phyloP scores from a whole-genome alignment of 768 basidiomycete genomes.

The Phanerodontia chrysosporium region DNA sequence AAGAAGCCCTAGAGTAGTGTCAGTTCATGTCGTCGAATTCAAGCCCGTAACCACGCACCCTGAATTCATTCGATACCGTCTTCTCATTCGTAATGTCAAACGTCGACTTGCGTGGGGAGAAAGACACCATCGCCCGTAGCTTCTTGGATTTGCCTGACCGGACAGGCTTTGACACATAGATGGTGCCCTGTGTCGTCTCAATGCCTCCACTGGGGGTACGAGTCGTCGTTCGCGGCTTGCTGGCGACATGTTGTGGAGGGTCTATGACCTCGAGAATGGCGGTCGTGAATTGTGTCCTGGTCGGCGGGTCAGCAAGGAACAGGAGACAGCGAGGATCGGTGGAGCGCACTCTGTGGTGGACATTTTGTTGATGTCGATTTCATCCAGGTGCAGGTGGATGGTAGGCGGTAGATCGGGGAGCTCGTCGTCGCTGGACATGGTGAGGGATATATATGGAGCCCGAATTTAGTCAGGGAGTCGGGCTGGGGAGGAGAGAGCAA shows the following conservation, averaged over 20 bases:
- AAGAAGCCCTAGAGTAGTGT: conserved; percentile 77
- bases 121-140: conserved; percentile 78
- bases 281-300: conserved; percentile 7
- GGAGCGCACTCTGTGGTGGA: conserved; percentile 6
- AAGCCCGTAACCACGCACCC: conserved; percentile 40
- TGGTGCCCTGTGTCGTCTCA: conserved; percentile 56
- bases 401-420: not conserved
- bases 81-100: conserved; percentile 80
- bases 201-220: conserved; percentile 28
- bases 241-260: not conserved
- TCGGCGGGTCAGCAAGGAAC: not conserved
- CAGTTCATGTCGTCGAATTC: not conserved
- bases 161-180: conserved; percentile 74
- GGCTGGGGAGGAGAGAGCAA: not conserved
- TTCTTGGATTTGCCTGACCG: conserved; percentile 72
- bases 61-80: conserved; percentile 79
- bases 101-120: conserved; percentile 78
- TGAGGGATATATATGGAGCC: not conserved
- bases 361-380: conserved; percentile 6
- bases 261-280: conserved; percentile 10
- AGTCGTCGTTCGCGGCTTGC: not conserved
- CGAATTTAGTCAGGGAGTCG: not conserved
- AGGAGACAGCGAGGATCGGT: not conserved
- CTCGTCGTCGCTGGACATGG: not conserved
- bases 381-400: conserved; percentile 5